Percentiles rank a stretch among this genome's conserved stretches.
These are phyloP conservation scores for Alopecurus myosuroides DNA, from an alignment of 176 grass and related monocot genomes.

Conservation along the genomic window DNA sequence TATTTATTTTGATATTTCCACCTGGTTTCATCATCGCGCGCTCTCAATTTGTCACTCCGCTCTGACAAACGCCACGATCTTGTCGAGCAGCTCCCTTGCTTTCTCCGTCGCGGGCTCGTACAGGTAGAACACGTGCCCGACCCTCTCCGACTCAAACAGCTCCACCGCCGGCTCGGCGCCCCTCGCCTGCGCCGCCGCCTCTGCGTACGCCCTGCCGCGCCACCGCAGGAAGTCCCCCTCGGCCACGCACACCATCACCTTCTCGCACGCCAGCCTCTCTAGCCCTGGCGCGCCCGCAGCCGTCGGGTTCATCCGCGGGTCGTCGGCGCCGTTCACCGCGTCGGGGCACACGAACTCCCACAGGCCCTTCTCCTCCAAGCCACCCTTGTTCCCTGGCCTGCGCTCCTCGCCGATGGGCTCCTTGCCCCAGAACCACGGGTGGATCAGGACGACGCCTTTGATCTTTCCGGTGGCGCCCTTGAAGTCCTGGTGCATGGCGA, in stretches of 20 bases:
- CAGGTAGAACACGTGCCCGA: slow-evolving; percentile 49
- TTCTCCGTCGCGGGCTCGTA: slow-evolving; percentile 34
- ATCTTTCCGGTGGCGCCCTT: background rate
- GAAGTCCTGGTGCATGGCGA: slow-evolving; percentile 23
- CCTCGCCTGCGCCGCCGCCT: slow-evolving; percentile 21
- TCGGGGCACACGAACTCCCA: slow-evolving; percentile 60
- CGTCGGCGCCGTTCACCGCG: slow-evolving; percentile 28
- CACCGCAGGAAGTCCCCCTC: slow-evolving; percentile 33
- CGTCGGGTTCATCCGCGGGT: slow-evolving; percentile 49
- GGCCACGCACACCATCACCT: slow-evolving; percentile 48
- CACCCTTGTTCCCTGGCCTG: background rate
- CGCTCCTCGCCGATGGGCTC: slow-evolving; percentile 32
- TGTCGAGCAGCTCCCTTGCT: slow-evolving; percentile 28
- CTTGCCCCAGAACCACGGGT: slow-evolving; percentile 51
- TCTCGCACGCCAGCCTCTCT: slow-evolving; percentile 26
- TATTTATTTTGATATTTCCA: too few relatives aligned
- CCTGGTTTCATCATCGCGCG: too few relatives aligned
- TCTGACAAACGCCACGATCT: slow-evolving; percentile 29
- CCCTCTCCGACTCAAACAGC: slow-evolving; percentile 39
- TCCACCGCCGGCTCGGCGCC: slow-evolving; percentile 4
- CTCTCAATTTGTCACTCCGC: background rate
- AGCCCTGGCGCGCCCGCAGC: slow-evolving; percentile 11
- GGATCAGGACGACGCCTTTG: slow-evolving; percentile 37
- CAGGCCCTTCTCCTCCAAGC: slow-evolving; percentile 24
- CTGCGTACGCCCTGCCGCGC: slow-evolving; percentile 41